phyloP scores from a whole-genome alignment of 148 eudicot species.

The Polygonum aviculare region DNA sequence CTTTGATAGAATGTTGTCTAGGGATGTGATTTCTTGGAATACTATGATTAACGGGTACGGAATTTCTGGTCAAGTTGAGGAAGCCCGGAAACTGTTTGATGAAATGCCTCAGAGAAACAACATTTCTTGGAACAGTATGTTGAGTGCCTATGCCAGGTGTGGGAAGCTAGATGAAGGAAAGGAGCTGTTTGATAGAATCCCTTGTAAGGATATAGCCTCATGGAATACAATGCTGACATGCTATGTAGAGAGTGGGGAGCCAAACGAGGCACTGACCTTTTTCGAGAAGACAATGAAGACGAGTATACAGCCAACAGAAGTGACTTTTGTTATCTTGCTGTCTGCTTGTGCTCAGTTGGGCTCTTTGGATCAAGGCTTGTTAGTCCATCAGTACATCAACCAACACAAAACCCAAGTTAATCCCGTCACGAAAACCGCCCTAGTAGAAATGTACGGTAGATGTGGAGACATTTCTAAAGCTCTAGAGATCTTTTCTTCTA shows the following conservation, averaged over 20 bases:
- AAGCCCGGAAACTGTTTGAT: slow-evolving; percentile 26
- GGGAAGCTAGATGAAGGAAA: slow-evolving; percentile 56
- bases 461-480: slow-evolving; percentile 68
- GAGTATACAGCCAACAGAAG: slow-evolving; percentile 42
- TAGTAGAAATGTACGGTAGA: slow-evolving; percentile 62
- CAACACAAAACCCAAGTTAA: slow-evolving; percentile 36
- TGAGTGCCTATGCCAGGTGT: slow-evolving; percentile 75
- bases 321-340: slow-evolving; percentile 73
- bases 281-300: slow-evolving; percentile 44
- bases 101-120: slow-evolving; percentile 29
- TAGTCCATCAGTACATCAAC: slow-evolving; percentile 16
- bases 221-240: slow-evolving; percentile 89
- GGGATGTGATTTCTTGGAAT: slow-evolving; percentile 26
- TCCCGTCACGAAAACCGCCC: slow-evolving; percentile 71
- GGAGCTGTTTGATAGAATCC: slow-evolving; percentile 40
- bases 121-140: slow-evolving; percentile 23
- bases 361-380: slow-evolving; percentile 51
- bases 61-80: slow-evolving; percentile 17
- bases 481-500: slow-evolving; percentile 38
- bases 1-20: slow-evolving; percentile 20
- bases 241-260: slow-evolving; percentile 64
- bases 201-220: slow-evolving; percentile 36
- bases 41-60: slow-evolving; percentile 29
- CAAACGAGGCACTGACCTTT: slow-evolving; percentile 48
- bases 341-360: slow-evolving; percentile 63